phyloP scores from a whole-genome alignment of 805 yeast genomes.

The Sporopachydermia lactativora region DNA sequence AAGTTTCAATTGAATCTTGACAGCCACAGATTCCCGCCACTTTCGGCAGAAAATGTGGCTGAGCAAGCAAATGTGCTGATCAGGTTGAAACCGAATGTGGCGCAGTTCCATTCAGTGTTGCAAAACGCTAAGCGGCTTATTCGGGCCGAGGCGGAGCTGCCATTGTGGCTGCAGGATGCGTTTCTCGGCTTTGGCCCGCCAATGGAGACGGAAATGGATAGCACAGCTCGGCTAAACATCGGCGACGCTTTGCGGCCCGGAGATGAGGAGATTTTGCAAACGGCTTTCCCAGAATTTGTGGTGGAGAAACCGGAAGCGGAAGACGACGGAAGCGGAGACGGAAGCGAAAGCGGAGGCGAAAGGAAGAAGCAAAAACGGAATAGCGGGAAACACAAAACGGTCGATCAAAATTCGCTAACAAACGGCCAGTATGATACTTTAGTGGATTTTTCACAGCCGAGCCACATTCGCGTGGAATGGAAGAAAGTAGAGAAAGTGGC shows the following conservation, averaged over 20 bases:
- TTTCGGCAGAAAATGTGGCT: slow-evolving; percentile 4
- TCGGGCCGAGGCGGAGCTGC: slow-evolving; percentile 10
- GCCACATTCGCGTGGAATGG: slow-evolving; percentile 8
- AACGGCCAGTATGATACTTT: too few relatives aligned
- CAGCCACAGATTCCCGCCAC: slow-evolving; percentile 7
- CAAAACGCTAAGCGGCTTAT: slow-evolving; percentile 7
- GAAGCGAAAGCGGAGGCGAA: slow-evolving; percentile 4
- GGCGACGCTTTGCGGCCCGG: too few relatives aligned
- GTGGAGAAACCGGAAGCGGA: slow-evolving; percentile 7
- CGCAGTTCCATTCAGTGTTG: slow-evolving; percentile 13
- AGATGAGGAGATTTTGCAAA: slow-evolving; percentile 10
- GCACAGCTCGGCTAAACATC: too few relatives aligned
- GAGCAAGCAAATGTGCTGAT: slow-evolving; percentile 16
- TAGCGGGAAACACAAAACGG: too few relatives aligned
- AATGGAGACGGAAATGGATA: too few relatives aligned
- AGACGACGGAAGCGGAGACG: slow-evolving; percentile 2
- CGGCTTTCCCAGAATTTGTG: slow-evolving; percentile 10
- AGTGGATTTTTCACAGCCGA: slow-evolving; percentile 6
- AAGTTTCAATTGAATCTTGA: slow-evolving; percentile 15
- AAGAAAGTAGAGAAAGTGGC: background rate
- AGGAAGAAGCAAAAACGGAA: slow-evolving; percentile 1
- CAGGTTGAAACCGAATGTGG: slow-evolving; percentile 12
- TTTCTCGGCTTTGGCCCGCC: slow-evolving; percentile 23
- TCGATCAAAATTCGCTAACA: too few relatives aligned
- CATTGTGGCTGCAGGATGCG: slow-evolving; percentile 22